These are phyloP conservation scores for Cronartium quercuum DNA, from an alignment of 1,284 basidiomycete species.

Conservation along the genomic window DNA sequence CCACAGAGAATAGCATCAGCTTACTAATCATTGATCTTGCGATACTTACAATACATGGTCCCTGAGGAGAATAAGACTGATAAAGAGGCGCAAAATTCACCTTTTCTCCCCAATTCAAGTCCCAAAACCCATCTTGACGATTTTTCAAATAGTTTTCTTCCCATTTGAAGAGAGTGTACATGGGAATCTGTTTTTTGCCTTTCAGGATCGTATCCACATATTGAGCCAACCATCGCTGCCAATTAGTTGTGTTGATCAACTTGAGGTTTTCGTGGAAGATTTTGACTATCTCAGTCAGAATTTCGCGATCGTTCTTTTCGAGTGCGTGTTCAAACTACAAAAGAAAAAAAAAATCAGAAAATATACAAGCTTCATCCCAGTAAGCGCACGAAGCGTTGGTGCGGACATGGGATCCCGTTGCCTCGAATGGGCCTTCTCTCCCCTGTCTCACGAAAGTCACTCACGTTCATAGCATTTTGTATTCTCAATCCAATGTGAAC, in stretches of 20 bases:
- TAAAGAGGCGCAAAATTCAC: not conserved
- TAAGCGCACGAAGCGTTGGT: not conserved
- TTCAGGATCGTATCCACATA: constrained; percentile 29
- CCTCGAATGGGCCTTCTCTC: not conserved
- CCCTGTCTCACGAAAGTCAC: not conserved
- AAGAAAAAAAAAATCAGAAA: not conserved
- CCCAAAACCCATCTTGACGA: constrained; percentile 29
- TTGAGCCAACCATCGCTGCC: constrained; percentile 14
- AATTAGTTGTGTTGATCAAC: not conserved
- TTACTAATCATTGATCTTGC: no score
- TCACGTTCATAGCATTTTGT: constrained; percentile 19
- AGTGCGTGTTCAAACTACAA: constrained; percentile 29
- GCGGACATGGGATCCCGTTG: not conserved
- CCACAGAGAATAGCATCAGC: not conserved
- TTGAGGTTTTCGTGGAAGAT: constrained; percentile 38
- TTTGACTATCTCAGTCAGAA: constrained; percentile 11
- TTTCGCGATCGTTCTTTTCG: constrained; percentile 23
- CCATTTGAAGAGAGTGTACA: constrained; percentile 26
- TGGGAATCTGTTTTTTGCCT: constrained; percentile 1
- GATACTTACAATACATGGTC: no score
- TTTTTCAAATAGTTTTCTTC: constrained; percentile 28
- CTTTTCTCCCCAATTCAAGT: constrained; percentile 36
- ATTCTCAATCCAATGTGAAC: constrained; percentile 24
- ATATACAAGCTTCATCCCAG: not conserved
- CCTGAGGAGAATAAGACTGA: not conserved